Evolutionary conservation across 768 basidiomycete species (phyloP), one percentile per base, ranked within the genome.

Genomic region (Panellus pusillus): DNA sequence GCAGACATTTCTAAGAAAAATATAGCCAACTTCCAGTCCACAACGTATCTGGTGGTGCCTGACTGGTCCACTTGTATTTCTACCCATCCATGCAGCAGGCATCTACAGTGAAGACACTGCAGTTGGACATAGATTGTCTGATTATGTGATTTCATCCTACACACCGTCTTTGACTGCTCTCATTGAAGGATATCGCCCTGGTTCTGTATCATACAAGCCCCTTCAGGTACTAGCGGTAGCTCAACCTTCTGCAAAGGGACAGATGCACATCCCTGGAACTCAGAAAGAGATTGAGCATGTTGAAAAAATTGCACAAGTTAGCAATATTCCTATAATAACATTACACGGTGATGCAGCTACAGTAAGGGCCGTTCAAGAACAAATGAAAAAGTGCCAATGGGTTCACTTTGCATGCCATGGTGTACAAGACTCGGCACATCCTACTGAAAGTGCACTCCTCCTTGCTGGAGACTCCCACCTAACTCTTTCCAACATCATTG

Each of bases 331-430:
- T 32, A 17, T 45, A 12, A 5, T 29, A 4, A 8, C 12, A 9
- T 18, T 45, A 5, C 11, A 29, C 4, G 44, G n/a, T 8, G 14
- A 45, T 13, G 9, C 15, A 4, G 58, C 58, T 17, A 57, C 55
- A 17, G 32, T 52, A 20, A 40, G 40, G 14, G 32, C 14, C n/a
- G 56, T 57, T 32, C 45, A 52, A n/a, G 47, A 46, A 9, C 31
- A 38, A 19, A 40, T 60, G 38, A 37, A 43, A 44, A 14, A 29
- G 20, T 40, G 19, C n/a, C 35, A 44, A 15, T 54, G 47, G 47
- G 56, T 43, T n/a, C 71, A 74, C 48, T 44, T 72, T 3, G 63
- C 70, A 0, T 69, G 68, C 38, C 64, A 65, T 1, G 66, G 61
- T 4, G 49, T 50, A 19, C 57, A 70, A 19, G 59, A 73, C 39